Percentiles rank a stretch among this genome's conserved stretches.
phyloP scores from a whole-genome alignment of 495 filamentous ascomycete genomes.

The Podospora fimiseda region DNA sequence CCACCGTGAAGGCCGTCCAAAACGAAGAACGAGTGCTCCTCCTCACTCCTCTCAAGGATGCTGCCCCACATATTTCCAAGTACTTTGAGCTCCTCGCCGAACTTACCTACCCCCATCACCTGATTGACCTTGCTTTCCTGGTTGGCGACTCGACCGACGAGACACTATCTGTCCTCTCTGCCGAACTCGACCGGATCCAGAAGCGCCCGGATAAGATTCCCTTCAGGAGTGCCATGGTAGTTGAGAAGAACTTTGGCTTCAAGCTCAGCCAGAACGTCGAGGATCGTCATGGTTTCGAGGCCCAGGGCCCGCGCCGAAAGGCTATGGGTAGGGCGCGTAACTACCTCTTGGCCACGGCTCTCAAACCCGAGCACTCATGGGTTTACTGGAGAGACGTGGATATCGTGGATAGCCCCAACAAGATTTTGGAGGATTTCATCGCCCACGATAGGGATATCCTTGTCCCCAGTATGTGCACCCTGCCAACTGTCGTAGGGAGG shows the following conservation, averaged over 20 bases:
- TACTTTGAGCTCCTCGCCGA: slow-evolving; percentile 91
- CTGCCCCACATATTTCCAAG: slow-evolving; percentile 67
- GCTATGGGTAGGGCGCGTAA: slow-evolving; percentile 86
- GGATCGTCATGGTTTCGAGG: slow-evolving; percentile 77
- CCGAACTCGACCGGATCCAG: slow-evolving; percentile 85
- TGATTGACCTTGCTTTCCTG: slow-evolving; percentile 93
- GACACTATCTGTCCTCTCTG: slow-evolving; percentile 70
- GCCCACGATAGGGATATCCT: slow-evolving; percentile 88
- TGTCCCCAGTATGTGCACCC: slow-evolving; percentile 73
- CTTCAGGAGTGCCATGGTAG: slow-evolving; percentile 75
- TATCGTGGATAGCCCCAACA: slow-evolving; percentile 80
- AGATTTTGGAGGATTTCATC: slow-evolving; percentile 90
- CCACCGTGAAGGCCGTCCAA: slow-evolving; percentile 64
- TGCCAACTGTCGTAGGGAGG: neutral
- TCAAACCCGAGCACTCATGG: slow-evolving; percentile 94
- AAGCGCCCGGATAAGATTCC: slow-evolving; percentile 67
- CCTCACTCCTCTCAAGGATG: slow-evolving; percentile 90
- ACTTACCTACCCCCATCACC: slow-evolving; percentile 87
- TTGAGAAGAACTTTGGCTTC: slow-evolving; percentile 85
- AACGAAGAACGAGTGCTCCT: slow-evolving; percentile 91
- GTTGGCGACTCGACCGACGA: slow-evolving; percentile 89
- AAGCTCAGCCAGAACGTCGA: slow-evolving; percentile 65
- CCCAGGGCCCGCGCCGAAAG: slow-evolving; percentile 85
- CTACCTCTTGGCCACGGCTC: slow-evolving; percentile 75
- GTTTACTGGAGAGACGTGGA: slow-evolving; percentile 99